Percentiles rank a stretch among this genome's conserved stretches.
Evolutionary conservation across 495 filamentous ascomycete species (phyloP).

Genomic region (Lichenothelia convexa): DNA sequence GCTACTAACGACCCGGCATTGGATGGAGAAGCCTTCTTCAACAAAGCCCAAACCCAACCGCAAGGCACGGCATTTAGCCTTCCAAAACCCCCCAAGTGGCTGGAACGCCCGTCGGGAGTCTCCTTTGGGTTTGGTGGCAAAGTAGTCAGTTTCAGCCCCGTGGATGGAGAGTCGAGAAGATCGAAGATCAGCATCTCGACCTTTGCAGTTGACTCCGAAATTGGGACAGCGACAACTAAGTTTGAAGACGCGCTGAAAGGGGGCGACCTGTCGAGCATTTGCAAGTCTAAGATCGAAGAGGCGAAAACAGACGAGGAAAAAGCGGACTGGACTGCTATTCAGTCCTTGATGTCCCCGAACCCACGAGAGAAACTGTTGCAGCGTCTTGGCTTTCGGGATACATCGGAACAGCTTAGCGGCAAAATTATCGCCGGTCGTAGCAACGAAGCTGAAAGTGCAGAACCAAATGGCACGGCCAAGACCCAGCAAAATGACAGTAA

Average conservation of each 20-base stretch:
- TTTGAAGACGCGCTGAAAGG: slow-evolving; percentile 71
- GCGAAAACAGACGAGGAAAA: slow-evolving; percentile 78
- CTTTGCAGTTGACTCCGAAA: slow-evolving; percentile 73
- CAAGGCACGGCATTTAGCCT: slow-evolving; percentile 80
- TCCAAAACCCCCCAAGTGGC: slow-evolving; percentile 73
- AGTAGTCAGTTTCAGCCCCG: slow-evolving; percentile 53
- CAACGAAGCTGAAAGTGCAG: no score
- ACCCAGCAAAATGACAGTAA: slow-evolving; percentile 25
- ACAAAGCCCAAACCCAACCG: slow-evolving; percentile 74
- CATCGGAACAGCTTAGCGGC: slow-evolving; percentile 13
- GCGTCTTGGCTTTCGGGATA: slow-evolving; percentile 66
- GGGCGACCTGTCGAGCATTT: slow-evolving; percentile 62
- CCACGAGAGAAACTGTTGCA: slow-evolving; percentile 64
- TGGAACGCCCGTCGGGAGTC: slow-evolving; percentile 66
- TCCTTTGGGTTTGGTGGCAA: slow-evolving; percentile 96
- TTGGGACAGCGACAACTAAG: slow-evolving; percentile 64
- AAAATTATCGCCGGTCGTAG: neutral
- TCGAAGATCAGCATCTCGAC: slow-evolving; percentile 69
- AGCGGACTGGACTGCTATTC: slow-evolving; percentile 85
- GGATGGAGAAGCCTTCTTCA: slow-evolving; percentile 94
- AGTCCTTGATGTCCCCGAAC: slow-evolving; percentile 67
- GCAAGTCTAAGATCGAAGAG: slow-evolving; percentile 52
- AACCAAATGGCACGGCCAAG: slow-evolving; percentile 30
- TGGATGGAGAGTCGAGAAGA: slow-evolving; percentile 36
- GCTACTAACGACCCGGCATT: slow-evolving; percentile 47